Evolutionary conservation across 1,284 basidiomycete species (phyloP).

Genomic region (Phenoliferia sp.): DNA sequence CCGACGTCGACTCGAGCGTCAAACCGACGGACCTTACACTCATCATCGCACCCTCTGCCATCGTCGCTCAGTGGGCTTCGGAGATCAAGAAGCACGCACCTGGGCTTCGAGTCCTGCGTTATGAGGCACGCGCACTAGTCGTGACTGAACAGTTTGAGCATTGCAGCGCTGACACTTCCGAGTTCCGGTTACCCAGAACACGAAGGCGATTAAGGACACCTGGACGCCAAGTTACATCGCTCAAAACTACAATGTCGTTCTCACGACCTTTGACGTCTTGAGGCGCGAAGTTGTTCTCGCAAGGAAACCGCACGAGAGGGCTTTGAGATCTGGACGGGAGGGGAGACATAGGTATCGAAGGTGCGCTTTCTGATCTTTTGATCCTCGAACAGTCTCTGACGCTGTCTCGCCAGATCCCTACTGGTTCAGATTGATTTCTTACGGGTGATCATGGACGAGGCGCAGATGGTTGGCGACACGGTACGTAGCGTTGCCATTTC

Average conservation of each 20-base stretch:
- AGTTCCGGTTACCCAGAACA: constrained; percentile 3
- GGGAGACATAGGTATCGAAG: constrained; percentile 19
- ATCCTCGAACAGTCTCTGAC: neutral
- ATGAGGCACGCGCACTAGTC: constrained; percentile 24
- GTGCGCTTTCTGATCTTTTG: neutral
- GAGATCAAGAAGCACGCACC: constrained; percentile 36
- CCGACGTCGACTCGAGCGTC: constrained; percentile 20
- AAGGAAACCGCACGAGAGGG: constrained; percentile 29
- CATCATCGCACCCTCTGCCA: constrained; percentile 33
- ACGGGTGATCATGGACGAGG: constrained; percentile 35
- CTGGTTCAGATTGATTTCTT: constrained; percentile 35
- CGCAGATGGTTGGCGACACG: constrained; percentile 31
- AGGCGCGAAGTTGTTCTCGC: constrained; percentile 28
- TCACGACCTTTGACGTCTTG: constrained; percentile 35
- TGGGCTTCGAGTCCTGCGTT: constrained; percentile 32
- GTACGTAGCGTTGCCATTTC: neutral
- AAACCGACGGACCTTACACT: constrained; percentile 32
- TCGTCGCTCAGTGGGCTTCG: constrained; percentile 32
- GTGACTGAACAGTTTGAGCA: neutral
- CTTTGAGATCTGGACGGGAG: constrained; percentile 8
- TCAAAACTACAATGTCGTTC: constrained; percentile 28
- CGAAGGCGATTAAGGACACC: constrained; percentile 9
- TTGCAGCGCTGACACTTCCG: no score
- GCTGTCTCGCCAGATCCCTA: constrained; percentile 13
- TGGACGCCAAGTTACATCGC: constrained; percentile 8